Percentiles rank a stretch among this genome's conserved stretches.
Evolutionary conservation across 495 filamentous ascomycete genomes (phyloP).

Genomic region (Penicillium psychrofluorescens): DNA sequence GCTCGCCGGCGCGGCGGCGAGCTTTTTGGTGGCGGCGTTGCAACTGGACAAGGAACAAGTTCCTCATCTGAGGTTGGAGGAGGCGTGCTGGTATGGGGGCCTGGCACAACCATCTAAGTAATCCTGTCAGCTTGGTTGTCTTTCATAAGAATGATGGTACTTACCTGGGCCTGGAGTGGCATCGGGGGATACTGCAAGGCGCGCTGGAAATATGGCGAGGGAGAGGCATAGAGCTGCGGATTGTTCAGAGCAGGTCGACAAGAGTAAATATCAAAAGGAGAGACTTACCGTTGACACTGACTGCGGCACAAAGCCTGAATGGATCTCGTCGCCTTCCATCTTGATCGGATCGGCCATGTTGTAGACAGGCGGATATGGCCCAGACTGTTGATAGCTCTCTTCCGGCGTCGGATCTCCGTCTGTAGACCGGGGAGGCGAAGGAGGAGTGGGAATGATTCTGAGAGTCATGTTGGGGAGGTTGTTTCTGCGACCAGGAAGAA

Average conservation of each 20-base stretch:
- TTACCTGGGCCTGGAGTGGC: too few species aligned
- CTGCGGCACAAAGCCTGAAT: background rate
- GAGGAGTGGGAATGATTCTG: conserved; percentile 9
- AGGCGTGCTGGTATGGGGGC: conserved; percentile 20
- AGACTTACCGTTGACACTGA: conserved; percentile 4
- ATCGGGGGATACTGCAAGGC: background rate
- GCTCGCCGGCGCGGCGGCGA: conserved; percentile 2
- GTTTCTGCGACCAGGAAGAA: background rate
- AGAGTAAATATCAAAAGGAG: background rate
- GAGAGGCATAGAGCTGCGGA: conserved; percentile 7
- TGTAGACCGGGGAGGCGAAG: conserved; percentile 22
- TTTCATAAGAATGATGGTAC: too few species aligned
- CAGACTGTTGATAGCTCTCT: conserved; percentile 6
- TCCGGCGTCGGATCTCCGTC: conserved; percentile 11
- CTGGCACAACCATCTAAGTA: conserved; percentile 6
- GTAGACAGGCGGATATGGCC: conserved; percentile 8
- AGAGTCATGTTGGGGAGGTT: background rate
- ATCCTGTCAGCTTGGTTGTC: background rate
- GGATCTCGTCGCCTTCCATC: background rate
- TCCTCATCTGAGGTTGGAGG: conserved; percentile 15
- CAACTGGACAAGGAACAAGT: background rate
- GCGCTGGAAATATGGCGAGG: conserved; percentile 5
- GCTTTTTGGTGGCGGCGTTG: conserved; percentile 1
- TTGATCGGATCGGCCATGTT: background rate
- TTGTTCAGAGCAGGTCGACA: background rate